Base-by-base conservation (phyloP, 306 rosid species). In the Prunus mira region DNA sequence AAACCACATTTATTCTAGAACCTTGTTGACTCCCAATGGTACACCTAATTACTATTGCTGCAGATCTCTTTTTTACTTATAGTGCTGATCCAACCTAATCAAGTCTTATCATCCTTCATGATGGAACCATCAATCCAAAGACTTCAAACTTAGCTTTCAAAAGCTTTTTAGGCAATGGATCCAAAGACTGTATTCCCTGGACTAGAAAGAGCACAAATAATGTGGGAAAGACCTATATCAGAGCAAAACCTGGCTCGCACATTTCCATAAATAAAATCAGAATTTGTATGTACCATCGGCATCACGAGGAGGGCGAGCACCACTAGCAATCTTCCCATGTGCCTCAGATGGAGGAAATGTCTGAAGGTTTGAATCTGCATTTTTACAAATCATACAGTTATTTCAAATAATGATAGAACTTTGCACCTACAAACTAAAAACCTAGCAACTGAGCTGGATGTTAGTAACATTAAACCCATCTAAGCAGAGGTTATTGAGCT, bases 321-420 rank as follows among this genome's bases (percentile, higher is more conserved):
- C 96, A 65, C 91, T 86, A 32, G 93, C 58, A 67, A 94, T 90
- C 86, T 92, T 94, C 71, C 98, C 98, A 64, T 82, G 96, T 0
- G 93, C 76, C 73, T 65, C 87, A 10, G 97, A 85, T 6, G 98
- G 98, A 80, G 98, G 98, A 89, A 94, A 94, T 51, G 95, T 89
- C 93, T 89, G 89, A 67, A 92, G 97, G 80, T 66, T 87, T n/a
- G 98, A 87, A 82, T 92, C 97, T 94, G 82, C 85, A 85, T 73
- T 9, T 5, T n/a, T 65, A 68, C 50, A 22, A 63, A 63, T 72
- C 57, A 56, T 8, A 61, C 56, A 73, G 55, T 76, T 12, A 76
- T 27, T 54, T 27, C 32, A 41, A 86, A 47, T 0, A n/a, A 1
- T 19, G 11, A 55, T 2, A 17, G 15, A 63, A 57, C 19, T 9